Evolutionary conservation across 2,329 filamentous ascomycete genomes (phyloP), one percentile per base, ranked within the genome.

Genomic region (Pseudogymnoascus sp.): DNA sequence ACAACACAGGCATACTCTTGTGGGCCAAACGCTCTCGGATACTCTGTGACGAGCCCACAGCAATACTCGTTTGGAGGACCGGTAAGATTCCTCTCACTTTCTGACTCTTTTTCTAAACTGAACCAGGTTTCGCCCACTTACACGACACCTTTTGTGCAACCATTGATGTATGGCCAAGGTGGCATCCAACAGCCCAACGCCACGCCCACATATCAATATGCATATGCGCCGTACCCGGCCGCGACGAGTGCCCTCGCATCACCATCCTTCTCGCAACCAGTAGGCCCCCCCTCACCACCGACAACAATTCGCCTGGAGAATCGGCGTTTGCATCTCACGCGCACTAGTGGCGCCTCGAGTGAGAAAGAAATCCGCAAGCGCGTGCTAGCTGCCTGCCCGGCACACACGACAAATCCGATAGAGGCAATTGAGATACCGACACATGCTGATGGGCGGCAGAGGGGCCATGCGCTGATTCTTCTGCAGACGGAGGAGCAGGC

Each of bases 121-220:
- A n/a, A 54, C 11, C 47, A 54, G 47, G 47, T 54, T 18, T 54
- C 47, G n/a, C 47, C 47, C 16, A 54, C 47, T 54, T 54, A 54
- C 47, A 34, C 47, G 18, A 34, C 47, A 32, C 32, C 47, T 16
- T 54, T 54, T 11, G 47, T 54, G 28, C 47, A 54, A 54, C 47
- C 47, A 32, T 54, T 54, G 47, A 54, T 54, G 47, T 54, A 54
- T 54, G 47, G 47, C 28, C 47, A 34, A 54, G 28, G 47, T 20
- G 47, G 47, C 16, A 54, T 54, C 47, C 47, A 54, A 14, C 47
- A 54, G n/a, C 47, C n/a, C 9, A 54, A 32, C 28, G 28, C n/a
- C 16, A 20, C 47, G n/a, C 47, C 47, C 47, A 32, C 47, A 54
- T 54, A 54, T 54, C 47, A 54, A 28, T 54, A 54, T 54, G 28